These are phyloP conservation scores for Solanum corneliomulleri DNA, from an alignment of 257 asterid species.

Conservation along the genomic window DNA sequence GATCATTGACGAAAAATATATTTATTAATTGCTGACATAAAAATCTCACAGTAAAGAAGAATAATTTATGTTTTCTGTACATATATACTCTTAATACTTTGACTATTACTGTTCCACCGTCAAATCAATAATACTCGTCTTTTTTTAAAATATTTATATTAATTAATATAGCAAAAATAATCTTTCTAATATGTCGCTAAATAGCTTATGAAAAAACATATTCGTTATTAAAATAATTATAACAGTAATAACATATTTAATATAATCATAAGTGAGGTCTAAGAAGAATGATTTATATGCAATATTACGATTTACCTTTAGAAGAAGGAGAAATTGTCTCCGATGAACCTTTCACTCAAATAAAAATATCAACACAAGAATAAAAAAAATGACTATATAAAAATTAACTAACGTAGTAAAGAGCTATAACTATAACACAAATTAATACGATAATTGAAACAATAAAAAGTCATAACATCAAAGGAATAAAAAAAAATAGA, in stretches of 20 bases:
- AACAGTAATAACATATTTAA: background rate
- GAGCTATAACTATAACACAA: background rate
- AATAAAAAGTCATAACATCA: background rate
- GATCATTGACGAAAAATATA: background rate
- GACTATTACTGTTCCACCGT: background rate
- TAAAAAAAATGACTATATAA: no score
- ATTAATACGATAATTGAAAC: background rate
- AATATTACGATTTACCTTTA: no score
- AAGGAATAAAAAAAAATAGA: background rate
- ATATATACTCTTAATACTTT: background rate
- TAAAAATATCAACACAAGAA: no score
- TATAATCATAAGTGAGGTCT: background rate
- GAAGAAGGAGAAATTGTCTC: no score
- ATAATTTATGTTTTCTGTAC: background rate
- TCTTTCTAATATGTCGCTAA: background rate
- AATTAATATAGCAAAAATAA: background rate
- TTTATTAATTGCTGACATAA: background rate
- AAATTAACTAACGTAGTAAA: background rate
- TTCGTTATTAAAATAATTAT: background rate
- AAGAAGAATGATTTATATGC: no score
- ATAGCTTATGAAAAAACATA: background rate
- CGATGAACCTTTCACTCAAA: background rate
- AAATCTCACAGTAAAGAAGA: background rate
- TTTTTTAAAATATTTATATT: background rate
- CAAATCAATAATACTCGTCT: background rate